Percentiles rank a stretch among this genome's conserved stretches.
phyloP scores from a whole-genome alignment of 2,329 filamentous ascomycete species.

The Penicillium hordei region DNA sequence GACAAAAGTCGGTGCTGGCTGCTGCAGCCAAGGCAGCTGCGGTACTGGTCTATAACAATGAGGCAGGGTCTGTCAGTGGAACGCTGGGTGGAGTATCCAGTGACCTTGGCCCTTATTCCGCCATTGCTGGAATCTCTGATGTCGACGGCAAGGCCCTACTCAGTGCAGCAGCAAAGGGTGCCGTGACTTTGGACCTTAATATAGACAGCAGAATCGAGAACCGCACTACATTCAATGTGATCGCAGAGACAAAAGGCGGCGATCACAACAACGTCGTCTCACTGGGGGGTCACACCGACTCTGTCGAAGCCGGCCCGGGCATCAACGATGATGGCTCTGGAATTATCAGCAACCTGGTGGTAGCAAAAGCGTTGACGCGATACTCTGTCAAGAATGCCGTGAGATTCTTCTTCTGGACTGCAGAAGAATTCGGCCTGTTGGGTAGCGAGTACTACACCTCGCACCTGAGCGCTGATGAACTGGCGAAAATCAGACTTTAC shows the following conservation, averaged over 20 bases:
- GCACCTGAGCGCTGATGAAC: constrained; percentile 49
- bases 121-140: constrained; percentile 66
- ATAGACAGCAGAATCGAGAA: constrained; percentile 50
- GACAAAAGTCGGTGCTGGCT: constrained; percentile 67
- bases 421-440: constrained; percentile 63
- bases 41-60: constrained; percentile 73
- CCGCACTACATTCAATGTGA: constrained; percentile 56
- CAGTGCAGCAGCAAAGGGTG: constrained; percentile 50
- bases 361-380: constrained; percentile 63
- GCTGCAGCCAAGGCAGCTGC: constrained; percentile 68
- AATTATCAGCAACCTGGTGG: constrained; percentile 59
- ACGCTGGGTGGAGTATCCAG: constrained; percentile 63
- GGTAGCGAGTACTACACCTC: constrained; percentile 60
- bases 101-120: constrained; percentile 37
- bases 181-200: constrained; percentile 37
- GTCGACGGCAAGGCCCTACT: constrained; percentile 59
- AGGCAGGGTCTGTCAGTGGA: constrained; percentile 61
- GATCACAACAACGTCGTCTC: constrained; percentile 60
- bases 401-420: constrained; percentile 67
- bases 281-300: constrained; percentile 62
- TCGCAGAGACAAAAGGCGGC: constrained; percentile 60
- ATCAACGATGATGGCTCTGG: constrained; percentile 80
- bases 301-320: constrained; percentile 62
- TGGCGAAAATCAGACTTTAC: constrained; percentile 63
- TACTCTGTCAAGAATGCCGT: constrained; percentile 71